These are phyloP conservation scores for Laburnicola sp. DNA, from an alignment of 2,329 filamentous ascomycete genomes.

Conservation along the genomic window DNA sequence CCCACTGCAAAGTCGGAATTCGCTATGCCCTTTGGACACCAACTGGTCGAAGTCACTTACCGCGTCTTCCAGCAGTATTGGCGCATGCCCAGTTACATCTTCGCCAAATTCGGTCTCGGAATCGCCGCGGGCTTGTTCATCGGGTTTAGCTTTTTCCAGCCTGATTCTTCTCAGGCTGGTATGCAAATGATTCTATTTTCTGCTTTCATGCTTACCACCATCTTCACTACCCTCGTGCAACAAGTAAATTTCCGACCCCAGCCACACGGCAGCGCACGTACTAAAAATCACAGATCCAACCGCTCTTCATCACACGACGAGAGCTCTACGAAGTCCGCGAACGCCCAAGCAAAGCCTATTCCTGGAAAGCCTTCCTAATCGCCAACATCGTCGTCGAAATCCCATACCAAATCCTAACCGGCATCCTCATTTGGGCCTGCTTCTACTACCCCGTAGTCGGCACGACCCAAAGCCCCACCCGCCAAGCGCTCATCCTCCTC, in stretches of 20 bases:
- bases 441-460: constrained; percentile 65
- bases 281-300: constrained; percentile 53
- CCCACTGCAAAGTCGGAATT: constrained; percentile 51
- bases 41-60: constrained; percentile 42
- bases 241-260: neutral
- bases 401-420: constrained; percentile 66
- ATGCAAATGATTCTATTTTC: constrained; percentile 53
- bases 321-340: constrained; percentile 64
- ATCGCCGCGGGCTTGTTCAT: constrained; percentile 38
- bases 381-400: constrained; percentile 73
- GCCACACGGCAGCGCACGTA: neutral
- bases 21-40: constrained; percentile 45
- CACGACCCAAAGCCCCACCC: constrained; percentile 50
- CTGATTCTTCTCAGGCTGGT: constrained; percentile 44
- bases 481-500: constrained; percentile 62
- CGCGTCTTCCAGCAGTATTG: constrained; percentile 53
- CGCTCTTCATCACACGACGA: constrained; percentile 61
- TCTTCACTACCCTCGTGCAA: constrained; percentile 51
- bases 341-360: constrained; percentile 70
- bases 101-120: constrained; percentile 36
- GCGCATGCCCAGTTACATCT: constrained; percentile 51
- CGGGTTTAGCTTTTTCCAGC: constrained; percentile 49
- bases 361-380: constrained; percentile 72
- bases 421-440: constrained; percentile 63
- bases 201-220: constrained; percentile 55